Conservation (phyloP, 176 grass and related monocot genomes). For the Oryza officinalis region DNA sequence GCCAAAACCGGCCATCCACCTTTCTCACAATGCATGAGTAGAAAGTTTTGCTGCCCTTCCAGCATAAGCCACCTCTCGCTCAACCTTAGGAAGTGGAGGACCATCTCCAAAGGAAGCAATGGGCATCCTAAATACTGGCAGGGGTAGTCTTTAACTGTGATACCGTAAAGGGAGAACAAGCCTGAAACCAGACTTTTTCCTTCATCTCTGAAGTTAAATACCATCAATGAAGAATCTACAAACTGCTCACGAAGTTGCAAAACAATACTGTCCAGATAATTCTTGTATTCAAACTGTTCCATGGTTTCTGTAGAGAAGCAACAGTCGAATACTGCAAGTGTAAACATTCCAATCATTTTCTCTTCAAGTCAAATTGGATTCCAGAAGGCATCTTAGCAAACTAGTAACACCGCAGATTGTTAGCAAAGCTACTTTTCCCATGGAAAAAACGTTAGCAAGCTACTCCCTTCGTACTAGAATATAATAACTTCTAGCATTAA, state of each 20-base stretch:
- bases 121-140: constrained; percentile 70
- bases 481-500: too few species aligned
- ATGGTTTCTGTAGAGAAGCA: constrained; percentile 86
- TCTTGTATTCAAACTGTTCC: constrained; percentile 69
- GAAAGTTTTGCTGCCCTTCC: constrained; percentile 74
- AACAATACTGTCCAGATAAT: constrained; percentile 71
- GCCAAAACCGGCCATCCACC: constrained; percentile 90
- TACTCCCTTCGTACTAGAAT: too few species aligned
- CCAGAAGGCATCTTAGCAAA: neutral
- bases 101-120: constrained; percentile 81
- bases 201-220: constrained; percentile 81
- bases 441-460: too few species aligned
- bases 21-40: constrained; percentile 91
- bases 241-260: constrained; percentile 71
- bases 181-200: constrained; percentile 55
- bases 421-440: too few species aligned
- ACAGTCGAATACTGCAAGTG: constrained; percentile 84
- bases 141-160: constrained; percentile 74
- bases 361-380: neutral
- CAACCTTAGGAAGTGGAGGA: constrained; percentile 76
- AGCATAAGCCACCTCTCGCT: constrained; percentile 78
- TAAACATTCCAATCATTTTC: constrained; percentile 20
- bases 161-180: constrained; percentile 64
- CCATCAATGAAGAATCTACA: constrained; percentile 72
- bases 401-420: neutral